Evolutionary conservation across 768 basidiomycete genomes (phyloP).

Genomic region (Arthromyces matolae): DNA sequence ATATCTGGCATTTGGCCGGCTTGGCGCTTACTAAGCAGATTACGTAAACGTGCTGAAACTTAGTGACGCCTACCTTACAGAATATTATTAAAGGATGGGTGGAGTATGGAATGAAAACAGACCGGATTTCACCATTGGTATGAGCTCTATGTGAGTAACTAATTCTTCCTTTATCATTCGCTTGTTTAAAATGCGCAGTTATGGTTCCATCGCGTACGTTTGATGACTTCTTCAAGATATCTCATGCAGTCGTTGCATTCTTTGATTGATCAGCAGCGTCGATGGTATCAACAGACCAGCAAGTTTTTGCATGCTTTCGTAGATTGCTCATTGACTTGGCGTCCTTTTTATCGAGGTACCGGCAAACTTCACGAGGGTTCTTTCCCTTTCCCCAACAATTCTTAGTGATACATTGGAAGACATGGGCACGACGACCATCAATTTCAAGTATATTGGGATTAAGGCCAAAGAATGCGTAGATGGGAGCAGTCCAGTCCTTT

Average conservation of each 20-base stretch:
- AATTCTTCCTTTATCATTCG: background rate
- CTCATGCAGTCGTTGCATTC: background rate
- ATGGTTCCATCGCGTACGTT: background rate
- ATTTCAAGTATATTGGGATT: slow-evolving; percentile 16
- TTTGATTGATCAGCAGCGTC: slow-evolving; percentile 14
- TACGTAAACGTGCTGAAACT: too few relatives aligned
- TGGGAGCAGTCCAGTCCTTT: slow-evolving; percentile 24
- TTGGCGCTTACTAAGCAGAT: too few relatives aligned
- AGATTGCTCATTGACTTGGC: slow-evolving; percentile 27
- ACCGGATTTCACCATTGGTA: background rate
- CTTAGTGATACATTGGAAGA: background rate
- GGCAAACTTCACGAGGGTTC: background rate
- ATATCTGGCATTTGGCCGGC: too few relatives aligned
- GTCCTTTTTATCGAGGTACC: slow-evolving; percentile 25
- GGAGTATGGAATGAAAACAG: background rate
- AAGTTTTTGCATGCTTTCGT: slow-evolving; percentile 21
- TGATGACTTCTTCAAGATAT: background rate
- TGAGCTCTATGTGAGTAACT: background rate
- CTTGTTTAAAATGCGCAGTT: background rate
- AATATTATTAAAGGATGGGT: background rate
- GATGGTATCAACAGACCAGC: slow-evolving; percentile 27
- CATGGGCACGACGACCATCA: background rate
- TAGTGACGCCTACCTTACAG: too few relatives aligned
- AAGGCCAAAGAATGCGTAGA: slow-evolving; percentile 26
- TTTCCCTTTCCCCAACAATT: background rate